phyloP scores from a whole-genome alignment of 2,329 filamentous ascomycete species.

The Trichophyton simii region DNA sequence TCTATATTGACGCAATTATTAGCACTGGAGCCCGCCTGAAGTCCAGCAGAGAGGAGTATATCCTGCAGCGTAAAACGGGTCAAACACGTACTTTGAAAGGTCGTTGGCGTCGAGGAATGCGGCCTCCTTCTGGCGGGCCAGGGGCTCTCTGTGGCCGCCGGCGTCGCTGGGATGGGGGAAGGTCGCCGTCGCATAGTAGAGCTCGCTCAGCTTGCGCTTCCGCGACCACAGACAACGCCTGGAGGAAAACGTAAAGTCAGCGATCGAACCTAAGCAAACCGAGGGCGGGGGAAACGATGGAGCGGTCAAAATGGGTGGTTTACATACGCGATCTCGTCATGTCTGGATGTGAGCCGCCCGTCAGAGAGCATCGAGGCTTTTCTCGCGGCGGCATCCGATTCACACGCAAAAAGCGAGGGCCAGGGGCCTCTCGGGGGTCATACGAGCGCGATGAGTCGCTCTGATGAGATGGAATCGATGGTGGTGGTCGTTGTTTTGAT shows the following conservation, averaged over 20 bases:
- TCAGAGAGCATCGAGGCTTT: constrained; percentile 38
- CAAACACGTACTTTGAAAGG: constrained; percentile 41
- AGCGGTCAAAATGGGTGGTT: constrained; percentile 23
- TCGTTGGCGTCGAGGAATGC: constrained; percentile 47
- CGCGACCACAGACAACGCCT: constrained; percentile 58
- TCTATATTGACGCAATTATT: constrained; percentile 25
- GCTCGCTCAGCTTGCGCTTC: constrained; percentile 81
- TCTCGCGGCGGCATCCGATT: constrained; percentile 39
- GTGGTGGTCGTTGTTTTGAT: constrained; percentile 29
- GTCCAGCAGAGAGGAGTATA: not conserved
- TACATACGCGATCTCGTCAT: constrained; percentile 40
- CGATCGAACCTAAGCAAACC: constrained; percentile 20
- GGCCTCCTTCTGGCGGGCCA: constrained; percentile 36
- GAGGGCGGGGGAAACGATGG: constrained; percentile 13
- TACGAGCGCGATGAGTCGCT: constrained; percentile 35
- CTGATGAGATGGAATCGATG: constrained; percentile 32
- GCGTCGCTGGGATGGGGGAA: constrained; percentile 39
- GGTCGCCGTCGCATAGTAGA: constrained; percentile 66
- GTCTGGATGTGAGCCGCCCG: constrained; percentile 39
- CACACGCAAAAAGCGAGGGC: constrained; percentile 33
- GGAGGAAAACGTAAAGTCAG: constrained; percentile 26
- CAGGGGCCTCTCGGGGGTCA: constrained; percentile 28
- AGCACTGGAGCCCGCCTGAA: constrained; percentile 4
- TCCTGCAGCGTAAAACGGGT: not conserved
- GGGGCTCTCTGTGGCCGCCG: constrained; percentile 42